Evolutionary conservation across 371 early-diverging fungal species (phyloP), one percentile per base, ranked within the genome.

Genomic region (Nematocida sp.): DNA sequence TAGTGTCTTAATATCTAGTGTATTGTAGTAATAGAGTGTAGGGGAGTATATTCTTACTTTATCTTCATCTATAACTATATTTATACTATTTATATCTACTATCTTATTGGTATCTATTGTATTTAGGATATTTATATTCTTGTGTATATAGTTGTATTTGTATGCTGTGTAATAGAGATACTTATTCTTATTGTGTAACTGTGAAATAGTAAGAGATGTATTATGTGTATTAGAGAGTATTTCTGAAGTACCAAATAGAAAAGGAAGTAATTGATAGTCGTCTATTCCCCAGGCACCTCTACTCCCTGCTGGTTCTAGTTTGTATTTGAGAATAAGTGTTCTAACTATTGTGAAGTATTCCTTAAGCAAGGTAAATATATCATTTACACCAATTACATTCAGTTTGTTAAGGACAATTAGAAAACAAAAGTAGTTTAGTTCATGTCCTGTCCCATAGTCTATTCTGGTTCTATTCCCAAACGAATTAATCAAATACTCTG

Each of bases 381-480:
- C 63, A 38, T 66, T 38, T 27, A 78, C 19, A 0, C 31, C 84
- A 66, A 81, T 35, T 9, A 25, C 25, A 29, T 43, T 13, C n/a
- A 1, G 1, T 21, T 32, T 29, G 29, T 46, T 19, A 40, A 61
- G 52, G 27, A 78, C 29, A 37, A 88, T 89, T 78, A 97, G 83
- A 85, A 90, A 96, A 25, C 89, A 88, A 35, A 94, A 82, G 75
- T 95, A 97, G 65, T 90, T 90, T 7, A 93, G 88, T 85, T 99
- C 99, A 77, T 99, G 98, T 1, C 99, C 99, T 21, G 93, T 93
- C 29, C 99, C 99, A 83, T 96, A 99, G 84, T 99, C 99, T 32
- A 97, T 89, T 63, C 99, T 86, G 41, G 86, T 87, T n/a, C 86
- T 83, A 80, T 95, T 90, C 23, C 99, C 99, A 86, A 95, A 96